These are phyloP conservation scores for Phoma sp. DNA, from an alignment of 2,329 filamentous ascomycete species.

Conservation along the genomic window DNA sequence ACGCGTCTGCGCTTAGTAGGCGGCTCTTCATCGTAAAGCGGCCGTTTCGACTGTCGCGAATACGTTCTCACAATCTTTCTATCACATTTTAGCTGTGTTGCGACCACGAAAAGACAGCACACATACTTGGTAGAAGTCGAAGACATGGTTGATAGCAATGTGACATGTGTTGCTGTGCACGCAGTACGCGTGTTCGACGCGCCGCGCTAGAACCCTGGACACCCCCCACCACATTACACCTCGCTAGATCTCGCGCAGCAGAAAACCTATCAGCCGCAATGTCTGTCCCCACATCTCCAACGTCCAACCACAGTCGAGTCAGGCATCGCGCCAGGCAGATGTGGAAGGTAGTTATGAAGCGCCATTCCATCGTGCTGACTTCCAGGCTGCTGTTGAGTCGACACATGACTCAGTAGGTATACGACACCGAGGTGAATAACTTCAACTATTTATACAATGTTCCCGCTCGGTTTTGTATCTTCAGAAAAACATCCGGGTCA, in stretches of 20 bases:
- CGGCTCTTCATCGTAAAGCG: conserved; percentile 40
- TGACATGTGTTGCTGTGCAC: conserved; percentile 13
- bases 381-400: neutral
- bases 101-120: neutral
- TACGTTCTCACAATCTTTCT: conserved; percentile 46
- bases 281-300: too few species aligned
- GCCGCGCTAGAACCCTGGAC: conserved; percentile 15
- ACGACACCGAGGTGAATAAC: conserved; percentile 3
- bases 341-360: conserved; percentile 11
- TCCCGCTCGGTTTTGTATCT: neutral
- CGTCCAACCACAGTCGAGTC: neutral
- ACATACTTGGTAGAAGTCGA: conserved; percentile 35
- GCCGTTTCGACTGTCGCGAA: conserved; percentile 43
- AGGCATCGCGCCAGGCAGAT: conserved; percentile 1
- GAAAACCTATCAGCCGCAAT: too few species aligned
- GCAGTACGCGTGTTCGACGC: conserved; percentile 36
- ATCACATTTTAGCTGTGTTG: conserved; percentile 18
- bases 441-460: neutral
- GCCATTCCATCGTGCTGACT: neutral
- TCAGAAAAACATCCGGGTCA: too few species aligned
- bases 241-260: neutral
- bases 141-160: conserved; percentile 30
- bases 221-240: neutral
- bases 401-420: conserved; percentile 2
- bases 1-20: conserved; percentile 48